These are phyloP conservation scores for Mortierella sp. DNA, from an alignment of 371 early-diverging fungal species.

Conservation along the genomic window DNA sequence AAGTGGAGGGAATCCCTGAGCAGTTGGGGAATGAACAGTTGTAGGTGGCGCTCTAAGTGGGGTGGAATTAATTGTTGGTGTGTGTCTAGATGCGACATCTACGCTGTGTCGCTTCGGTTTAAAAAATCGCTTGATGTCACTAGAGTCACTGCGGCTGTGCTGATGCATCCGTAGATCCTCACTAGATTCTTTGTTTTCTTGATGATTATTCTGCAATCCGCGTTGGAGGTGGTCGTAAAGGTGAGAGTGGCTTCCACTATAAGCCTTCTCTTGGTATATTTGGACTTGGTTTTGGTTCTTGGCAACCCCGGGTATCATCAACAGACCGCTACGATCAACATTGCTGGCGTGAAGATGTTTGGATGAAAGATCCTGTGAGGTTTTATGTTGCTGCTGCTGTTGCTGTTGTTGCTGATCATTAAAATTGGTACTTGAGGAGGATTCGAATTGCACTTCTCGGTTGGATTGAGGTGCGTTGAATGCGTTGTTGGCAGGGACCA, in stretches of 20 bases:
- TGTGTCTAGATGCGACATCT: slow-evolving; percentile 11
- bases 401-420: slow-evolving; percentile 6
- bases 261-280: slow-evolving; percentile 36
- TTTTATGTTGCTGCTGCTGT: slow-evolving; percentile 10
- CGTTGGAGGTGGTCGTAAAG: slow-evolving; percentile 15
- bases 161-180: not conserved
- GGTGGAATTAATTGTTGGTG: not conserved
- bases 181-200: not conserved
- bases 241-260: slow-evolving; percentile 40
- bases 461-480: not conserved
- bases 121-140: slow-evolving; percentile 13
- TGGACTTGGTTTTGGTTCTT: slow-evolving; percentile 2
- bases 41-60: not conserved
- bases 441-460: too few species aligned
- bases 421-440: not conserved
- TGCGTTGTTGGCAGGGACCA: not conserved
- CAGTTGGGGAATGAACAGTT: not conserved
- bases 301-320: not conserved
- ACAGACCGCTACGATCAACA: not conserved
- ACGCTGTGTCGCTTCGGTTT: slow-evolving; percentile 46
- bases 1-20: not conserved
- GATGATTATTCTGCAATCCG: not conserved
- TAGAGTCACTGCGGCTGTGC: slow-evolving; percentile 7
- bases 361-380: not conserved
- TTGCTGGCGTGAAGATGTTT: not conserved